These are phyloP conservation scores for Ormosia emarginata DNA, from an alignment of 306 rosid species.

Conservation along the genomic window DNA sequence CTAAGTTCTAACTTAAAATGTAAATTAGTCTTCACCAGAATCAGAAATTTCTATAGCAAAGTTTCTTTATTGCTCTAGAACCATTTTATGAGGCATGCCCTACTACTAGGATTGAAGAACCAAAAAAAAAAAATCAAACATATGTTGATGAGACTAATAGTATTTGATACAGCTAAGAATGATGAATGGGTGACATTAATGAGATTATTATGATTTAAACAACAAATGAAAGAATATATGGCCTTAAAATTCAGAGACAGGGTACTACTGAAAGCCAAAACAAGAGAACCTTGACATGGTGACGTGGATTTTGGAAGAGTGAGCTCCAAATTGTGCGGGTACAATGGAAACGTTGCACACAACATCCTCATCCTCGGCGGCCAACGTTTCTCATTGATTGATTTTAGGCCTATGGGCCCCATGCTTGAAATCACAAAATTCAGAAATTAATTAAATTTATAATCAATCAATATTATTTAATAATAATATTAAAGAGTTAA, in stretches of 20 bases:
- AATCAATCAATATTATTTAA: too few species aligned
- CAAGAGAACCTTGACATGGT: slow-evolving; percentile 52
- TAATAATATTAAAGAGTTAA: too few species aligned
- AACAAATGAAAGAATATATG: neutral
- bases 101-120: neutral
- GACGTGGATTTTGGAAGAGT: neutral
- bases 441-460: too few species aligned
- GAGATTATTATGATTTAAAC: neutral
- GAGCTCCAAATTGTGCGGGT: slow-evolving; percentile 13
- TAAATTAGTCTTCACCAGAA: neutral
- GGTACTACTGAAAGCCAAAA: neutral
- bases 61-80: neutral
- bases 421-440: neutral
- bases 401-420: too few species aligned
- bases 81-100: neutral
- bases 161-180: neutral
- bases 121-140: neutral
- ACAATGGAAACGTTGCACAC: neutral
- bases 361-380: slow-evolving; percentile 26
- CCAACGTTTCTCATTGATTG: neutral
- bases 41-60: neutral
- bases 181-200: neutral
- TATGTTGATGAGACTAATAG: neutral
- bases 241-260: neutral
- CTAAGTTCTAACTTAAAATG: neutral